Conservation (phyloP, 805 yeast species). For the Candida odintsovae region DNA sequence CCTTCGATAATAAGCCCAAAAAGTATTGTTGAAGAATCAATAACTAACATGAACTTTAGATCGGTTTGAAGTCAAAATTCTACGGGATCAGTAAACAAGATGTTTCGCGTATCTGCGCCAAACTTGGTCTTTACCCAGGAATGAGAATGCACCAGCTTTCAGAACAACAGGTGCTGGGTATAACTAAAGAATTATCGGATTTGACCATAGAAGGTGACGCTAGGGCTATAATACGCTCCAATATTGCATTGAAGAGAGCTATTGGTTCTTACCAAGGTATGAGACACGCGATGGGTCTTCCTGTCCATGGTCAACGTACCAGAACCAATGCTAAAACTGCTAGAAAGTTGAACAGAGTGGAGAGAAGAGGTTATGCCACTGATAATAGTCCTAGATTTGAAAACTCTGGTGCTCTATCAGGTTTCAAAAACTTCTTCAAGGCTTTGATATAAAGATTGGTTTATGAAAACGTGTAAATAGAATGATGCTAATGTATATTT, state of each 20-base stretch:
- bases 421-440: constrained; percentile 19
- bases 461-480: constrained; percentile 1
- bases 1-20: not conserved
- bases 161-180: constrained; percentile 79
- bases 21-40: not conserved
- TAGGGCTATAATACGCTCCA: constrained; percentile 65
- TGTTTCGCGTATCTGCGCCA: constrained; percentile 76
- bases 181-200: constrained; percentile 82
- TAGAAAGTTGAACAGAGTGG: constrained; percentile 70
- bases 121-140: constrained; percentile 83
- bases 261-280: constrained; percentile 86
- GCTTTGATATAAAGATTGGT: constrained; percentile 8
- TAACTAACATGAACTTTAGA: constrained; percentile 11
- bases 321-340: constrained; percentile 90
- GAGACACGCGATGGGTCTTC: constrained; percentile 80
- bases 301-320: constrained; percentile 88
- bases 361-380: constrained; percentile 45
- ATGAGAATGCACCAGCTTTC: constrained; percentile 92
- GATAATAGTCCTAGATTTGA: not conserved
- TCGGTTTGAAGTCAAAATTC: constrained; percentile 73
- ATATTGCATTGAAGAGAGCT: constrained; percentile 70
- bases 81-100: constrained; percentile 80
- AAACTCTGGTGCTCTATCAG: constrained; percentile 16
- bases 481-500: not conserved
- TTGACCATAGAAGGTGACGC: constrained; percentile 79